Conservation (phyloP, 768 basidiomycete genomes). For the Atractiella rhizophila region DNA sequence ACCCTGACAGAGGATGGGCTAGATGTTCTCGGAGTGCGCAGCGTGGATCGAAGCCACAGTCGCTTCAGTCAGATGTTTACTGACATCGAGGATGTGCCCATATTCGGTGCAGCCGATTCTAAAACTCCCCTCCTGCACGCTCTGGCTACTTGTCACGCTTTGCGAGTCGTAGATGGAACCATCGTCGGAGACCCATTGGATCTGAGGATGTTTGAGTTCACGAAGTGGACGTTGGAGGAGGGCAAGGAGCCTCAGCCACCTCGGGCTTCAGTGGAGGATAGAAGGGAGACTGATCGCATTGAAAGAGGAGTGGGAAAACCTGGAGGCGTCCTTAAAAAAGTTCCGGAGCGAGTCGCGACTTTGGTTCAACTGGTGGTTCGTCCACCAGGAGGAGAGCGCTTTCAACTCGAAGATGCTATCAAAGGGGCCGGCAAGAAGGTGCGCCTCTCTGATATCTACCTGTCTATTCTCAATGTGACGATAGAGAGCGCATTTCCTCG, state of each 20-base stretch:
- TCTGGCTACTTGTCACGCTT: slow-evolving; percentile 80
- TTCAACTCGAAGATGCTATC: slow-evolving; percentile 76
- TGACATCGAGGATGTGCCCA: slow-evolving; percentile 61
- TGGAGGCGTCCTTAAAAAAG: slow-evolving; percentile 1
- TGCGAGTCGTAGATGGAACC: slow-evolving; percentile 66
- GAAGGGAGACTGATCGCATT: not conserved
- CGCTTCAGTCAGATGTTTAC: slow-evolving; percentile 74
- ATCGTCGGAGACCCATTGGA: slow-evolving; percentile 89
- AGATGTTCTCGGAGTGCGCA: slow-evolving; percentile 81
- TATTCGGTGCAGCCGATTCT: slow-evolving; percentile 29
- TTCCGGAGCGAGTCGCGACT: slow-evolving; percentile 40
- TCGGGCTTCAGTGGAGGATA: slow-evolving; percentile 22
- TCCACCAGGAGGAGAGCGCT: slow-evolving; percentile 75
- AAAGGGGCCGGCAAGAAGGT: slow-evolving; percentile 52
- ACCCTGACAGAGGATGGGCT: slow-evolving; percentile 94
- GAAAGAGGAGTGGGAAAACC: slow-evolving; percentile 11
- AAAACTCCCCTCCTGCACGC: slow-evolving; percentile 76
- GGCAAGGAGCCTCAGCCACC: slow-evolving; percentile 32
- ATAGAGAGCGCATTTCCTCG: slow-evolving; percentile 86
- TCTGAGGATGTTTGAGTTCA: slow-evolving; percentile 94
- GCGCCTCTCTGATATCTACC: slow-evolving; percentile 9
- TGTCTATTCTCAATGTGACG: not conserved
- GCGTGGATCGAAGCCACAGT: slow-evolving; percentile 43
- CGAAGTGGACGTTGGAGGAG: slow-evolving; percentile 86
- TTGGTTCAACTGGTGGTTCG: slow-evolving; percentile 89